phyloP scores from a whole-genome alignment of 108 stramenopile genomes.

The Fragilaria crotonensis region DNA sequence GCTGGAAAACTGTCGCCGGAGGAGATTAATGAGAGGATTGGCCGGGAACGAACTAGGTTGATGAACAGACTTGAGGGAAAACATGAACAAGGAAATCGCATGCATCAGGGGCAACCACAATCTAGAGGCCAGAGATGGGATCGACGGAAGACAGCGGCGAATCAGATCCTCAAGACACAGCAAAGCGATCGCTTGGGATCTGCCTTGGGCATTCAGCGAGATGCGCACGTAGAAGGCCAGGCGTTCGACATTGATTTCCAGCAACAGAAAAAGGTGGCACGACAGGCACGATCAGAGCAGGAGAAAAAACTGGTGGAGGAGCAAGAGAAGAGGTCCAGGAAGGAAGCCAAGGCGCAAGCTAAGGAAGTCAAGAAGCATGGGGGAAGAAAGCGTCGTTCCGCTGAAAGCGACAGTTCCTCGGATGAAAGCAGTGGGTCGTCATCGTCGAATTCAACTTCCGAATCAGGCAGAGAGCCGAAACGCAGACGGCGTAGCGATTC shows the following conservation, averaged over 20 bases:
- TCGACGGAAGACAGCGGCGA: background rate
- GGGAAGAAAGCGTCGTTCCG: too few species aligned
- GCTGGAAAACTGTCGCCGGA: constrained; percentile 28
- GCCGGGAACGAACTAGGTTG: constrained; percentile 38
- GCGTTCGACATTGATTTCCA: constrained; percentile 81
- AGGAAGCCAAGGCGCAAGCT: too few species aligned
- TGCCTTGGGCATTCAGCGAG: constrained; percentile 56
- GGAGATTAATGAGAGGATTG: constrained; percentile 61
- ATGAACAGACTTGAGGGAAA: constrained; percentile 5
- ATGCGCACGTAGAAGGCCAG: constrained; percentile 57
- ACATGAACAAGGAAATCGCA: constrained; percentile 10
- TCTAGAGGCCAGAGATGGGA: background rate
- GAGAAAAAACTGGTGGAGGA: constrained; percentile 26
- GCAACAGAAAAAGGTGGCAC: constrained; percentile 42
- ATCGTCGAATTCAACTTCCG: too few species aligned
- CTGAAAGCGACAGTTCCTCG: constrained; percentile 97
- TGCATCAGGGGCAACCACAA: constrained; percentile 3
- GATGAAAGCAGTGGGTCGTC: too few species aligned
- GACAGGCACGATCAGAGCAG: background rate
- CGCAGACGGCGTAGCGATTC: too few species aligned
- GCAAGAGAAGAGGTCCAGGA: too few species aligned
- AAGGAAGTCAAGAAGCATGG: too few species aligned
- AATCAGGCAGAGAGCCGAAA: too few species aligned
- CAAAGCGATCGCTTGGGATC: constrained; percentile 57
- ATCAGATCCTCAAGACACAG: constrained; percentile 19